Conservation (phyloP, 495 filamentous ascomycete genomes). For the Clavariopsis aquatica region DNA sequence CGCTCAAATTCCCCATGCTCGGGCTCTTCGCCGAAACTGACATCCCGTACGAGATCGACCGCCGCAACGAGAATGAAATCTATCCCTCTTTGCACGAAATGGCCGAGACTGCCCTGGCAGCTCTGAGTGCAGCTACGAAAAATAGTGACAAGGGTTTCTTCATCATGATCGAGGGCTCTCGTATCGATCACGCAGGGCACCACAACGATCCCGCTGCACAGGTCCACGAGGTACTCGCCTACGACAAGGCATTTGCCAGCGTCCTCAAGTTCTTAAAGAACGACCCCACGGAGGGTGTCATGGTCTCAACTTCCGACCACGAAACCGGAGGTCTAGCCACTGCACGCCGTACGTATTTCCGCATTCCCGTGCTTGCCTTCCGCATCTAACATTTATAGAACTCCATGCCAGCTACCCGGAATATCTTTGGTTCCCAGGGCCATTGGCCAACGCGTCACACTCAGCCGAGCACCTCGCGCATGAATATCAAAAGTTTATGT, state of each 20-base stretch:
- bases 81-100: conserved; percentile 94
- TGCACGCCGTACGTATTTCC: conserved; percentile 65
- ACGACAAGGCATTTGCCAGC: conserved; percentile 79
- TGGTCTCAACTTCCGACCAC: conserved; percentile 90
- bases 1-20: conserved; percentile 76
- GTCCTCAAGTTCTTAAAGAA: conserved; percentile 83
- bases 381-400: conserved; percentile 46
- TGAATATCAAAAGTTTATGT: conserved; percentile 61
- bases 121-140: conserved; percentile 78
- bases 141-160: conserved; percentile 93
- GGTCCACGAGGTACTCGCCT: conserved; percentile 89
- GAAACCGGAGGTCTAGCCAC: conserved; percentile 87
- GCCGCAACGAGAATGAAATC: conserved; percentile 68
- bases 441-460: conserved; percentile 77
- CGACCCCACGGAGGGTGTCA: conserved; percentile 69
- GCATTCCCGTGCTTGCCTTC: conserved; percentile 1
- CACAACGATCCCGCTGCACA: conserved; percentile 94
- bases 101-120: conserved; percentile 76
- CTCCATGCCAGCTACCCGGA: conserved; percentile 65
- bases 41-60: conserved; percentile 91
- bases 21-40: conserved; percentile 83
- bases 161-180: conserved; percentile 93
- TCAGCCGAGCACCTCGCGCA: conserved; percentile 69
- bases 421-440: conserved; percentile 84
- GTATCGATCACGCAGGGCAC: conserved; percentile 96